Evolutionary conservation across 148 eudicot species (phyloP), one percentile per base, ranked within the genome.

Genomic region (Persicaria tinctoria): DNA sequence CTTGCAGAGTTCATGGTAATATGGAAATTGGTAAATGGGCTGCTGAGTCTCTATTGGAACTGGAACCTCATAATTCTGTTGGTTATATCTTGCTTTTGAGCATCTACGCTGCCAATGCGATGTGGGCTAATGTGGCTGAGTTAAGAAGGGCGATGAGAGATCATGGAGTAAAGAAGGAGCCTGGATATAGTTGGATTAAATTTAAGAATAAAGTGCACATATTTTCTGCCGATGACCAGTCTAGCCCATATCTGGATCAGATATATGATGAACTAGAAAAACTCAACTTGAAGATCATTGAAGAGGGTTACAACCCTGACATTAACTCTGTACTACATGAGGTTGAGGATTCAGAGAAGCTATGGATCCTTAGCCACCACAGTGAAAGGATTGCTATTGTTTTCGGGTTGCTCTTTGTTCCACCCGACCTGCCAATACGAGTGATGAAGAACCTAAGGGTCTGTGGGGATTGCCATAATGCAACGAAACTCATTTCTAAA

Each of bases 351-450:
- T 84, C 88, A 4, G 97, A 95, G 83, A 95, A 95, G 84, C 76
- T 89, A 48, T 81, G 85, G 70, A 78, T 92, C 83, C 89, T 95
- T 63, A 92, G 70, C 68, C 88, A 85, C 80, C 98, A 95, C 74
- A 95, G 98, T 51, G 98, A 95, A 79, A 89, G 89, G 82, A 96
- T 95, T 48, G 98, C 98, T 68, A 95, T 95, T 82, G 93, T 89
- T 47, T 95, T 92, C 68, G 97, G 98, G 27, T 81, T 95, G 86
- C 86, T 90, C 50, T 90, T 89, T 80, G 73, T 90, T 76, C 96
- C 97, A 50, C 80, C 51, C 62, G 83, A 80, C n/a, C 75, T 78
- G 27, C 96, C 88, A 17, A 95, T 95, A 64, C 85, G 95, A 75
- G 97, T 95, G 78, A 82, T 85, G 27, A 95, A 95, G 85, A 95